Base-by-base conservation (phyloP, 352 stramenopile species). In the Phytophthora capsici region DNA sequence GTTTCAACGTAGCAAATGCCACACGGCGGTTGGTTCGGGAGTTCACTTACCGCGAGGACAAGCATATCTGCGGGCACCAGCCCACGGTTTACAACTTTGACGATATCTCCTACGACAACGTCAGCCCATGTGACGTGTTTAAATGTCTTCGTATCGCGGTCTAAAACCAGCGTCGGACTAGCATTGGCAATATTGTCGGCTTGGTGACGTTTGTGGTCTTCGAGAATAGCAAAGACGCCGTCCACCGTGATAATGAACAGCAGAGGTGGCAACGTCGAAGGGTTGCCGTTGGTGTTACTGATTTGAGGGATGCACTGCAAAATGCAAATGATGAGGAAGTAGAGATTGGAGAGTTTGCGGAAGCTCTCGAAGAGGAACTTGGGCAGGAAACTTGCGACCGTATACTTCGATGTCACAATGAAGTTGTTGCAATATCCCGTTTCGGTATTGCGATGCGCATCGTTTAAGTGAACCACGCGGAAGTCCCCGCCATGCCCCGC, bases 401-500 rank as follows among this genome's bases (percentile, higher is more conserved):
- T 95, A 80, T 98, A 98, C 78, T 98, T 98, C 66, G 78, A 95
- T 40, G 93, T 98, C 20, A 93, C 71, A 54, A 98, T 91, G 56
- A 94, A 87, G 71, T 98, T 98, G 79, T 83, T 77, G 69, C 82
- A 91, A 72, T 88, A 94, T 26, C 73, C 75, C 32, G 76, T 69
- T 57, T 83, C 75, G 13, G 57, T 64, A 40, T 94, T 95, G 47
- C 73, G 69, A n/a, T 57, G 22, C n/a, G 60, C 17, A 25, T 88
- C 65, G 45, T 90, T 89, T 13, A 94, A 40, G 37, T 90, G 73
- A 40, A 94, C 84, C 20, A 86, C 38, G 28, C 82, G 82, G 40
- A 88, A 90, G 46, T 86, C 71, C 28, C 46, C 59, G 2, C 45
- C 55, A 17, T 54, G 32, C 38, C 36, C 48, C 16, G 69, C 20